Evolutionary conservation across 2,329 filamentous ascomycete genomes (phyloP).

Genomic region (Fusarium illudens): DNA sequence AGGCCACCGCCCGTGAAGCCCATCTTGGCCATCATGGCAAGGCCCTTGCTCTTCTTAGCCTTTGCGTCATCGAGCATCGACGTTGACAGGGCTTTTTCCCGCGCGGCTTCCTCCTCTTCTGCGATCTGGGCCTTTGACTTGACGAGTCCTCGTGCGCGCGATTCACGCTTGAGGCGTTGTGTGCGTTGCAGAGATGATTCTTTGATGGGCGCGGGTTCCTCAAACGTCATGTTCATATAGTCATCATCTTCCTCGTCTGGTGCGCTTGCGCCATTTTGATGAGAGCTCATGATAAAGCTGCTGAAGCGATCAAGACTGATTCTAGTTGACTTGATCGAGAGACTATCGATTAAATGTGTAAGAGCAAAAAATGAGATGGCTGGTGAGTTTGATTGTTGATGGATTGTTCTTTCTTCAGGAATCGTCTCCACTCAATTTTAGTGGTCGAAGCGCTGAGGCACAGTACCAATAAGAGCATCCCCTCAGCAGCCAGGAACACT

Average conservation of each 20-base stretch:
- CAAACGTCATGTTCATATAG: slow-evolving; percentile 96
- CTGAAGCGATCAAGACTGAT: neutral
- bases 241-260: slow-evolving; percentile 81
- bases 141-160: slow-evolving; percentile 71
- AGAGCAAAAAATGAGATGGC: neutral
- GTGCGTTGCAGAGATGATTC: slow-evolving; percentile 66
- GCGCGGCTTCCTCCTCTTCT: slow-evolving; percentile 74
- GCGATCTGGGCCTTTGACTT: slow-evolving; percentile 86
- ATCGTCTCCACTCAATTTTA: slow-evolving; percentile 19
- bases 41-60: slow-evolving; percentile 78
- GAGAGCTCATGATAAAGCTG: slow-evolving; percentile 11
- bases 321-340: neutral
- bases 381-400: slow-evolving; percentile 1
- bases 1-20: slow-evolving; percentile 84
- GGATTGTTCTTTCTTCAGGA: neutral
- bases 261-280: slow-evolving; percentile 20
- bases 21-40: slow-evolving; percentile 97
- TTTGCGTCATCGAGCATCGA: slow-evolving; percentile 69
- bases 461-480: neutral
- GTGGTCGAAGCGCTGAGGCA: neutral
- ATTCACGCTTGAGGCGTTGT: slow-evolving; percentile 65
- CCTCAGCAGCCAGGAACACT: neutral
- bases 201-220: slow-evolving; percentile 66
- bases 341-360: neutral
- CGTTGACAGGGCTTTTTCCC: slow-evolving; percentile 79